These are phyloP conservation scores for Eudorina sp. DNA, from an alignment of 139 green algal genomes.

Conservation along the genomic window DNA sequence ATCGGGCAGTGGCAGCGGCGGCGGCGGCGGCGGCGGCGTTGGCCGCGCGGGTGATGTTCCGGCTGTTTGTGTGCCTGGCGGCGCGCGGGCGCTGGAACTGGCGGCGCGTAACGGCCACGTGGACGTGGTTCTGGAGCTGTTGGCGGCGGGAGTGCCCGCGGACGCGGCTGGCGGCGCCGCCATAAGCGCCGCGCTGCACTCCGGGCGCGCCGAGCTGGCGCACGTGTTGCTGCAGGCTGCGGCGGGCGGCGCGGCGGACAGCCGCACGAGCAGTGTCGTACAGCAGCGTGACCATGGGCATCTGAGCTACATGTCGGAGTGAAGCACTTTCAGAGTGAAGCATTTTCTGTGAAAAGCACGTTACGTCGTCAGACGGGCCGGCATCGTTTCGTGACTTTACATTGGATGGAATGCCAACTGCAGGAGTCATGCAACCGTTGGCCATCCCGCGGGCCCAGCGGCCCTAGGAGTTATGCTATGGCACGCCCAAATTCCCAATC, in stretches of 20 bases:
- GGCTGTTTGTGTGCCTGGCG: neutral
- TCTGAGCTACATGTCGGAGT: no score
- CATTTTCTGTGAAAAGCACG: no score
- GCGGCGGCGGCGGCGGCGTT: neutral
- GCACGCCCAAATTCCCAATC: no score
- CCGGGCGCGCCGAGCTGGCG: neutral
- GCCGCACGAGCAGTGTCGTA: no score
- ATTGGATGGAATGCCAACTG: no score
- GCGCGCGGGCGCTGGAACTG: neutral
- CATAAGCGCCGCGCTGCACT: neutral
- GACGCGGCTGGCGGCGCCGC: neutral
- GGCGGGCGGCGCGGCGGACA: neutral
- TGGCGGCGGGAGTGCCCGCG: slow-evolving; percentile 2
- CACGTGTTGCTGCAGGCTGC: neutral
- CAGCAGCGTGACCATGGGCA: no score
- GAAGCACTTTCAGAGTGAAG: no score
- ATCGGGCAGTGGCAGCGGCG: neutral
- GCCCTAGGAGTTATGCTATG: no score
- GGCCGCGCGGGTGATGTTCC: neutral
- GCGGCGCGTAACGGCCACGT: slow-evolving; percentile 1
- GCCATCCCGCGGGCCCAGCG: no score
- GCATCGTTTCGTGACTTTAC: no score
- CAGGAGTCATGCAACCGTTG: no score
- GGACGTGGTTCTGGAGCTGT: neutral
- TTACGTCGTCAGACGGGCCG: no score